Base-by-base conservation (phyloP, 2,329 filamentous ascomycete species). In the Bertia moriformis region DNA sequence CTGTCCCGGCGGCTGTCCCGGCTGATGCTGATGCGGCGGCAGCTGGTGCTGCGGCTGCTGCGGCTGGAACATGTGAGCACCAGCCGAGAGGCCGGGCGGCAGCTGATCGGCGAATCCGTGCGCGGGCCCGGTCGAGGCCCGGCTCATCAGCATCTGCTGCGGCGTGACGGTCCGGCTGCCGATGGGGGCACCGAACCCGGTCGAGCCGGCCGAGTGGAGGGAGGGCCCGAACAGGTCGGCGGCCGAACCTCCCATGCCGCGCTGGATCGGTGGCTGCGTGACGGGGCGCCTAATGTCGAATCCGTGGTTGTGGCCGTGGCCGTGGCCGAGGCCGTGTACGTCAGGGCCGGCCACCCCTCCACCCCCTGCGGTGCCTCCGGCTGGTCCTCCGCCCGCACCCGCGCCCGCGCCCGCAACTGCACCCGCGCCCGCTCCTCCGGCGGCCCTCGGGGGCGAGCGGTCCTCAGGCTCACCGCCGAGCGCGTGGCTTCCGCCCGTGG, bases 401-500 rank as follows among this genome's bases (percentile, higher is more conserved):
- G n/a, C n/a, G n/a, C n/a, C n/a, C n/a, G n/a, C n/a, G n/a, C n/a
- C n/a, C n/a, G n/a, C n/a, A n/a, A n/a, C n/a, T n/a, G n/a, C n/a
- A n/a, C n/a, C n/a, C n/a, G n/a, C n/a, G n/a, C n/a, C n/a, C n/a
- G n/a, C n/a, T n/a, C 44, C 46, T 45, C 29, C 38, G 40, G 41
- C 51, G 53, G 39, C 58, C 51, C 0, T 55, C 49, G 4, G 53
- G 7, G 22, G 59, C 17, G 85, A 79, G 44, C 73, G 69, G 47
- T 93, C 86, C 54, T 96, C 89, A 0, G 89, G 89, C 54, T 96
- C 89, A 33, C 89, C 89, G 41, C 89, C 89, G 14, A 96, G 69
- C 42, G 93, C 88, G 42, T 91, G 67, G 54, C 89, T 96, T 13
- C 76, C 75, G 36, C 83, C 84, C 47, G 83, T 83, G 57, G 91